Conservation (phyloP, 2,329 filamentous ascomycete species). For the Lasiodiplodia sp. region DNA sequence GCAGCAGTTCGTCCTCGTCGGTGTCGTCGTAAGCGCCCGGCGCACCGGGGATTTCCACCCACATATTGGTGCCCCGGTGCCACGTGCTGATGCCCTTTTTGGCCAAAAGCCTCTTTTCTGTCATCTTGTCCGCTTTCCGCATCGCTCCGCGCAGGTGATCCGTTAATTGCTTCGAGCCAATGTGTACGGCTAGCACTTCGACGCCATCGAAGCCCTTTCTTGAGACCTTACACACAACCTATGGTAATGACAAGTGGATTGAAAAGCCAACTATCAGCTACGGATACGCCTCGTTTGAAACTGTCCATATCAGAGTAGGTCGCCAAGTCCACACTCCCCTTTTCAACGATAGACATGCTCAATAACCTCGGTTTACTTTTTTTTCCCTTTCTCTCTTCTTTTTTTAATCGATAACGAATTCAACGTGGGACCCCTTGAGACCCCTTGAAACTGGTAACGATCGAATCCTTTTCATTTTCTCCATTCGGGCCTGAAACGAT, state of each 20-base stretch:
- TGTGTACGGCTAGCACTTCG: no score
- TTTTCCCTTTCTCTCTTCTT: neutral
- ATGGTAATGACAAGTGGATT: neutral
- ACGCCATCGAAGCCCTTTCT: no score
- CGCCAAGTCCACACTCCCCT: neutral
- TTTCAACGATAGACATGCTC: neutral
- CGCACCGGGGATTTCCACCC: neutral
- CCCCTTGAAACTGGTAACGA: neutral
- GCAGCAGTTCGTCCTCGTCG: neutral
- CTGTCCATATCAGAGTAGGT: neutral
- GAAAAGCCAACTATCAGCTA: neutral
- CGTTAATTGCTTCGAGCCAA: neutral
- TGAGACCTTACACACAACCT: neutral
- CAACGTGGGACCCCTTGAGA: neutral
- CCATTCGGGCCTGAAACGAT: neutral
- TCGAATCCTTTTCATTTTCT: neutral
- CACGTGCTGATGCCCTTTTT: conserved; percentile 2
- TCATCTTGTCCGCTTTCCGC: neutral
- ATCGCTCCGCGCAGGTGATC: no score
- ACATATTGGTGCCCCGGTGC: neutral
- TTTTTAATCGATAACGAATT: neutral
- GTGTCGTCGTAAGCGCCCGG: conserved; percentile 18
- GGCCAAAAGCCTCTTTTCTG: neutral
- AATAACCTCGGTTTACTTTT: neutral
- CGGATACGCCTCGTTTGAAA: neutral